Evolutionary conservation across 495 filamentous ascomycete genomes (phyloP).

Genomic region (Filosporella fistucella): DNA sequence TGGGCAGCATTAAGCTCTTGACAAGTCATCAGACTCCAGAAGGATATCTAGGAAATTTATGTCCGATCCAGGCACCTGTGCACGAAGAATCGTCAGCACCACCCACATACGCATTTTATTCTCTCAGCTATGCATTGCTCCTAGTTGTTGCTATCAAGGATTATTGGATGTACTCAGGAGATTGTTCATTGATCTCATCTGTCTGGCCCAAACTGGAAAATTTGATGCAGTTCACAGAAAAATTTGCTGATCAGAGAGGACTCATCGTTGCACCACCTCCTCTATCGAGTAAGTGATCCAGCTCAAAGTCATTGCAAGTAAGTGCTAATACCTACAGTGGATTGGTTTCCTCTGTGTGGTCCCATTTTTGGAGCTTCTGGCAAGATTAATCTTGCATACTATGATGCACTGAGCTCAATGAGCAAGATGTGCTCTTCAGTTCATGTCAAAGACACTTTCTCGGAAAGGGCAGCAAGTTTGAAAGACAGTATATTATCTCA

Average conservation of each 20-base stretch:
- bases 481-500: constrained; percentile 6
- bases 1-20: constrained; percentile 15
- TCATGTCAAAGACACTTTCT: constrained; percentile 1
- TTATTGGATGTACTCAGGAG: constrained; percentile 18
- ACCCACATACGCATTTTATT: constrained; percentile 17
- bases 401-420: constrained; percentile 16
- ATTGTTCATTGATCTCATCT: not conserved
- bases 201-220: constrained; percentile 10
- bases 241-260: constrained; percentile 10
- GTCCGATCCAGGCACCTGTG: constrained; percentile 14
- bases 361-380: constrained; percentile 18
- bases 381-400: constrained; percentile 14
- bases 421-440: constrained; percentile 1
- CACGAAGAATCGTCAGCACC: constrained; percentile 6
- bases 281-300: constrained; percentile 7
- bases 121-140: constrained; percentile 15
- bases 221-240: constrained; percentile 8
- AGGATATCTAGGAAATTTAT: constrained; percentile 16
- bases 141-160: constrained; percentile 13
- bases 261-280: constrained; percentile 15
- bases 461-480: not conserved
- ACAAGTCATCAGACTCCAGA: constrained; percentile 11
- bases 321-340: constrained; percentile 9
- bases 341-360: constrained; percentile 18
- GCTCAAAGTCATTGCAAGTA: not conserved